Evolutionary conservation across 1,139 yeast genomes (phyloP), one percentile per base, ranked within the genome.

Genomic region (Geotrichum reessii): DNA sequence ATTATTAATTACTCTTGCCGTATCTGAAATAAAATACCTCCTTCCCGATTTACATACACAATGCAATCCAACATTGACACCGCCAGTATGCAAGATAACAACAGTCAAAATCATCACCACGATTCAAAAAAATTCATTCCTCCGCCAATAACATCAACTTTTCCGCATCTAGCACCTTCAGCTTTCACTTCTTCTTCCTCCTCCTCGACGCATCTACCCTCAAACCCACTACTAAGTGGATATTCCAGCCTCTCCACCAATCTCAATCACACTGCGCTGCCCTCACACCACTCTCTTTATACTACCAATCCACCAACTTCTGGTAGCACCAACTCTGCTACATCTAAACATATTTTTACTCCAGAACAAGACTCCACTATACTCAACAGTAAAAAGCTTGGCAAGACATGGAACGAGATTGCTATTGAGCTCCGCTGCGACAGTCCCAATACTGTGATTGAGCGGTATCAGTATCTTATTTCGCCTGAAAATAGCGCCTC

Each of bases 341-440:
- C 44, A 24, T 25, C 37, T 9, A 55, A 55, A 49, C 56, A 33
- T 22, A 46, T 51, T 17, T 55, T 55, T 28, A 55, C 58, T 2
- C 50, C 50, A 1, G 54, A 55, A 19, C 58, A 55, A 40, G 58
- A 56, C 44, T 55, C 47, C 5, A 47, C 33, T 17, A 51, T 56
- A 22, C 21, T 56, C 7, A 51, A 51, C 19, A 47, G 55, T 24
- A 50, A 56, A 47, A 56, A 56, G 47, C 12, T 56, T 40, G 58
- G 58, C 47, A 56, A 56, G 21, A n/a, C 58, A 5, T 56, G 58
- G 58, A 44, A 31, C 2, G 54, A 56, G 24, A 56, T 56, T 25
- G 51, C 58, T 12, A 47, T 27, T 12, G 58, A 56, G 19, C 52
- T 48, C 3, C 48, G 55, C 9, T 44, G 47, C 40, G 55, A 56